Evolutionary conservation across 345 rosid species (phyloP), one percentile per base, ranked within the genome.

Genomic region (Nasturtium officinale): DNA sequence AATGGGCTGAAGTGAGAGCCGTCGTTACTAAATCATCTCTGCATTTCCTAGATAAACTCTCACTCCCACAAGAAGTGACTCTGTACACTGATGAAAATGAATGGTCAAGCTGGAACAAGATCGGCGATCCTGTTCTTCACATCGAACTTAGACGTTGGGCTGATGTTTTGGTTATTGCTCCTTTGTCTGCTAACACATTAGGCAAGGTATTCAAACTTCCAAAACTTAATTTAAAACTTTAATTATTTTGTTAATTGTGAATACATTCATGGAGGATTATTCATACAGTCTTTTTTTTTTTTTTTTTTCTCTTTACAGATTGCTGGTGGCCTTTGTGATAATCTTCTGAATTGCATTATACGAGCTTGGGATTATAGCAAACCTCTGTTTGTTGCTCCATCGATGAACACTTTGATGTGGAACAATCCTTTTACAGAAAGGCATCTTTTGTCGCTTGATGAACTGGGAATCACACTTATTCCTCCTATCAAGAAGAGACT

Each of bases 321-420:
- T 78, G 99, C 98, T 48, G 93, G 96, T 17, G 99, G 99, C 16
- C 77, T 91, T 23, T 86, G 97, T 74, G 99, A 91, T 77, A 95
- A 90, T 83, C 81, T 95, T 74, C 78, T 95, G 47, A 95, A 96
- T 21, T 89, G 99, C 61, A 74, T 95, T 8, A 86, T 91, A 11
- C 88, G 96, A 76, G 97, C 98, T 37, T 95, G 98, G 98, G 98
- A 90, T 78, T 87, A 91, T 75, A 80, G 65, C 82, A 91, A 91
- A 74, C 92, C 96, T 21, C 38, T 88, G 3, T 91, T 91, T 57
- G 86, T 95, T 16, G 96, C 98, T 3, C 98, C 96, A 0, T 85
- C 96, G 0, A 95, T 90, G 98, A 90, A 91, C 77, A 89, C 90
- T 42, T 84, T 91, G 77, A 91, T 86, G 93, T 95, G 99, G 97